phyloP scores from a whole-genome alignment of 257 asterid genomes.

The Coffea eugenioides region DNA sequence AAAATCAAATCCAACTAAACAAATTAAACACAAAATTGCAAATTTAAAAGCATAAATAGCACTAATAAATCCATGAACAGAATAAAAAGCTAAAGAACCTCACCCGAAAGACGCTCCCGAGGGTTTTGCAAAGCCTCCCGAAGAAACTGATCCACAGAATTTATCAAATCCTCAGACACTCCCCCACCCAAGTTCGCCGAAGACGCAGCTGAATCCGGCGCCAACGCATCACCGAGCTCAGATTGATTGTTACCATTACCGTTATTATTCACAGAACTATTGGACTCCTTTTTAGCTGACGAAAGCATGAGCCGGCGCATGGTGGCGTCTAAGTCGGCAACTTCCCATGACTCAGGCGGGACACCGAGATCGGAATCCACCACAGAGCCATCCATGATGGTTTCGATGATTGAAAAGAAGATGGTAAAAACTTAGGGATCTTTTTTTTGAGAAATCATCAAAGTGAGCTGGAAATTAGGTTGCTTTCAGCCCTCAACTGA shows the following conservation, averaged over 20 bases:
- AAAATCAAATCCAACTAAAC: neutral
- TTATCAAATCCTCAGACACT: conserved; percentile 56
- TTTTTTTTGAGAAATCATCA: conserved; percentile 36
- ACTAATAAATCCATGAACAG: neutral
- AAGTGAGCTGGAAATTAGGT: conserved; percentile 43
- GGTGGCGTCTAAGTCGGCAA: conserved; percentile 88
- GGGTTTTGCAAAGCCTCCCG: conserved; percentile 98
- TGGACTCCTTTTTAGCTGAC: conserved; percentile 47
- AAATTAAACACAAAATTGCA: neutral
- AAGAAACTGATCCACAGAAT: conserved; percentile 89
- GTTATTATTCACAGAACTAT: conserved; percentile 19
- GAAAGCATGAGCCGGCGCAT: conserved; percentile 76
- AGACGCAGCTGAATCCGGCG: conserved; percentile 16
- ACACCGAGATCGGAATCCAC: conserved; percentile 58
- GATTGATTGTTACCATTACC: conserved; percentile 42
- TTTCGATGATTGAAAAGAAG: neutral
- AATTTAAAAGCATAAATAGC: neutral
- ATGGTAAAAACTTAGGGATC: conserved; percentile 20
- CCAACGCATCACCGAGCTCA: conserved; percentile 37
- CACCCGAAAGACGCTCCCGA: conserved; percentile 96
- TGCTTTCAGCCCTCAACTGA: conserved; percentile 24
- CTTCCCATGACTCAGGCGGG: conserved; percentile 99
- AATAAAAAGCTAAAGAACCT: conserved; percentile 6
- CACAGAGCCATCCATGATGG: conserved; percentile 69
- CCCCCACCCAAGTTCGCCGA: conserved; percentile 24